A percentile compares a stretch with the other conserved stretches of the same genome.
Conservation (phyloP, 1,284 basidiomycete species). For the Pseudozyma hubeiensis region DNA sequence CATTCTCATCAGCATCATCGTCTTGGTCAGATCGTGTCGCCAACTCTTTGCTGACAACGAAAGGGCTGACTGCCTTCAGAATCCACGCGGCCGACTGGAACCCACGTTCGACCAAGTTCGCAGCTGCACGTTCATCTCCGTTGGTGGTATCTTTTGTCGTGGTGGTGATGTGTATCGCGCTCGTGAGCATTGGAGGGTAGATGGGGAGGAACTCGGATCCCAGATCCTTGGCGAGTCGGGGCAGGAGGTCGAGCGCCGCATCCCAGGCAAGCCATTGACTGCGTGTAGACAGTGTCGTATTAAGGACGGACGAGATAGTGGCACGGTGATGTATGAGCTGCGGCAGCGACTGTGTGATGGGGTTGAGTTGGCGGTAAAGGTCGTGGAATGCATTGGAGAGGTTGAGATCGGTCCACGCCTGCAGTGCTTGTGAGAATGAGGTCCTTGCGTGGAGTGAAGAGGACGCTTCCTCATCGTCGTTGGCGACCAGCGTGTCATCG, state of each 20-base stretch:
- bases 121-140: conserved; percentile 63
- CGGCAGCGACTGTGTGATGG: conserved; percentile 57
- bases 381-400: conserved; percentile 62
- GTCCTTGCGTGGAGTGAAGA: conserved; percentile 53
- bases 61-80: conserved; percentile 58
- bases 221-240: conserved; percentile 64
- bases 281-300: conserved; percentile 21
- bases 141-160: conserved; percentile 57
- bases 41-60: conserved; percentile 51
- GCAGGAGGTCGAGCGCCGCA: conserved; percentile 64
- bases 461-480: conserved; percentile 39
- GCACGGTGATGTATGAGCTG: conserved; percentile 64
- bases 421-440: conserved; percentile 55
- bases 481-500: conserved; percentile 9
- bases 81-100: conserved; percentile 65
- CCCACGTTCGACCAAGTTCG: conserved; percentile 63
- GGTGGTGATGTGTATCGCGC: conserved; percentile 59
- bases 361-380: conserved; percentile 48
- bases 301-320: conserved; percentile 42
- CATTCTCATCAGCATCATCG: conserved; percentile 1
- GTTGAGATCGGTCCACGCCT: conserved; percentile 66
- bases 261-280: conserved; percentile 62
- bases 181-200: conserved; percentile 54
- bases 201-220: conserved; percentile 65
- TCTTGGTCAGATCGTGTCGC: conserved; percentile 6